Base-by-base conservation (phyloP, 2,329 filamentous ascomycete species). In the Tolypocladium ovalisporum region DNA sequence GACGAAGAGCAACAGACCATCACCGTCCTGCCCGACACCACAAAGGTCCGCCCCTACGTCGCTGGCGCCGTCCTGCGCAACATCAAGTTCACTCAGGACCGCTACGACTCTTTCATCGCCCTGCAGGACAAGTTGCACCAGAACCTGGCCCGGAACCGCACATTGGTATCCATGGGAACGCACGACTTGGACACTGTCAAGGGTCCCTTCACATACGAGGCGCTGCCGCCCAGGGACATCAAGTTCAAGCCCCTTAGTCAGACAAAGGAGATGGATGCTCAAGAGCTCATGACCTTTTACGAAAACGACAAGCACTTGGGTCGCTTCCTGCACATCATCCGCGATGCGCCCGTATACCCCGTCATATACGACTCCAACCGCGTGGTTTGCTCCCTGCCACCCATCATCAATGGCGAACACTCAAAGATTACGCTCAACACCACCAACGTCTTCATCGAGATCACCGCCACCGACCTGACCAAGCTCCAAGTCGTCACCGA, bases 91-190 rank as follows among this genome's bases (percentile, higher is more conserved):
- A 92, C 89, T 65, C 82, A 94, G 76, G 89, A 87, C 64, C 83
- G 88, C 63, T 99, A 99, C 73, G 90, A 96, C 65, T 97, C 91
- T 68, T 99, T 99, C 88, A 99, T 99, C 70, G 84, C 87, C 57
- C 82, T 99, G 53, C 94, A 99, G 77, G 95, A 99, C 76, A 99
- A 99, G 78, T 83, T 99, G 53, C 94, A 99, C 77, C 88, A 93
- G 71, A 99, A 99, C 70, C 78, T 99, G 63, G 95, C 94, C 54
- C 85, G 94, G 61, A 89, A 97, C 73, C 81, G 94, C 66, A 97
- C 93, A 1, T 77, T 99, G 52, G 93, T 97, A n/a, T 89, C 93
- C 27, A 97, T 99, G 69, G 94, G 94, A 65, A 99, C 94, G 4
- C 94, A 99, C 73, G 93, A 99, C 71, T 79, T 97, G 62, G 92